phyloP scores from a whole-genome alignment of 2,329 filamentous ascomycete species.

The Colletotrichum liriopes region DNA sequence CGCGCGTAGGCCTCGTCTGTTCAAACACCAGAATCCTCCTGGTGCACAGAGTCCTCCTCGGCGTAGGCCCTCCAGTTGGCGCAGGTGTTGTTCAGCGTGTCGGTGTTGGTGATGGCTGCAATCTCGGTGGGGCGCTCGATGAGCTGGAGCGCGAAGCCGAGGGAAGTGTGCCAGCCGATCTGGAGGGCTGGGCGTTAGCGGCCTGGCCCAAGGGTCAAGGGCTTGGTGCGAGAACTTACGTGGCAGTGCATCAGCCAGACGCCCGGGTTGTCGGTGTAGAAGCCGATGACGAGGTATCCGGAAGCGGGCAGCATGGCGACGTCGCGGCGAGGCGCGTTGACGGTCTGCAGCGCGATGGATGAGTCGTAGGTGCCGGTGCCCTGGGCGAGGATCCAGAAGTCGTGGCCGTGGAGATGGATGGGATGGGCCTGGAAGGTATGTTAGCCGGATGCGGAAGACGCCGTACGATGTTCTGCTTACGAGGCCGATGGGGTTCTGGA shows the following conservation, averaged over 20 bases:
- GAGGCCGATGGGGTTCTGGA: slow-evolving; percentile 50
- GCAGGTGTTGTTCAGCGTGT: slow-evolving; percentile 39
- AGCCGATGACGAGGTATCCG: slow-evolving; percentile 66
- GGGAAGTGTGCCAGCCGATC: slow-evolving; percentile 45
- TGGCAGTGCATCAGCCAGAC: slow-evolving; percentile 67
- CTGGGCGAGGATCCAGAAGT: slow-evolving; percentile 52
- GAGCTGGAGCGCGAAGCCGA: slow-evolving; percentile 47
- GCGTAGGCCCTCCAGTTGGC: slow-evolving; percentile 41
- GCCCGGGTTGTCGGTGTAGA: slow-evolving; percentile 65
- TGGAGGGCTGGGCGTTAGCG: slow-evolving; percentile 12
- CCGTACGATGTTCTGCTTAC: not conserved
- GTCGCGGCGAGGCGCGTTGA: slow-evolving; percentile 68
- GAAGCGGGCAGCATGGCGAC: slow-evolving; percentile 62
- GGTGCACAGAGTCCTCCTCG: slow-evolving; percentile 31
- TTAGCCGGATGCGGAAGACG: not conserved
- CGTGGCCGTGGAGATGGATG: slow-evolving; percentile 66
- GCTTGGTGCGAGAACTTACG: slow-evolving; percentile 14
- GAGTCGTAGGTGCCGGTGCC: slow-evolving; percentile 46
- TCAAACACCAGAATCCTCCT: slow-evolving; percentile 46
- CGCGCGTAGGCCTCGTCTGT: not conserved
- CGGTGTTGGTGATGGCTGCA: slow-evolving; percentile 38
- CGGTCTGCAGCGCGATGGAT: slow-evolving; percentile 35
- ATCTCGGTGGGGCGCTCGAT: slow-evolving; percentile 45
- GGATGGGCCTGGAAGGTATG: slow-evolving; percentile 53
- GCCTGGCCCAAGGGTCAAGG: not conserved